A percentile compares a stretch with the other conserved stretches of the same genome.
These are phyloP conservation scores for Daldinia sp. DNA, from an alignment of 2,329 filamentous ascomycete genomes.

Conservation along the genomic window DNA sequence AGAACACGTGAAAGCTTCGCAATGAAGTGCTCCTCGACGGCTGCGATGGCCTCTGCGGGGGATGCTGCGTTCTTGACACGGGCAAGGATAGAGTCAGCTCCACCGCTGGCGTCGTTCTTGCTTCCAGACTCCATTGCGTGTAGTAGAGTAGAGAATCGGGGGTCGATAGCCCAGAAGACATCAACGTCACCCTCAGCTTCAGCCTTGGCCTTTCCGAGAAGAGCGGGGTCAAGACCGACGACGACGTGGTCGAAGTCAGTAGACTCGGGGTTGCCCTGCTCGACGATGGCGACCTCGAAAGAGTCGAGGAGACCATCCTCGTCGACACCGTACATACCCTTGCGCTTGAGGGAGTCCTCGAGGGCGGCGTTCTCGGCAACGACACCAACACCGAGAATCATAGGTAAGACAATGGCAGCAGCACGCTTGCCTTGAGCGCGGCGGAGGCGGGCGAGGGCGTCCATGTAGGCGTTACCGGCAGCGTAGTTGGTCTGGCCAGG, in stretches of 20 bases:
- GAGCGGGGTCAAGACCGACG: constrained; percentile 41
- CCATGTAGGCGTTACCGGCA: constrained; percentile 38
- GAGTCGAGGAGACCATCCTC: constrained; percentile 41
- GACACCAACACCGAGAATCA: constrained; percentile 37
- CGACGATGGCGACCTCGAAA: constrained; percentile 42
- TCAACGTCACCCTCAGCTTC: constrained; percentile 22
- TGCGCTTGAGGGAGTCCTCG: constrained; percentile 38
- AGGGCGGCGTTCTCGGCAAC: constrained; percentile 37
- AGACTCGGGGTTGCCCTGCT: neutral
- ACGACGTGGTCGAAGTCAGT: constrained; percentile 28
- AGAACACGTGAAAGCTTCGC: constrained; percentile 38
- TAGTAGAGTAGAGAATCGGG: constrained; percentile 33
- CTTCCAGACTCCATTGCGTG: constrained; percentile 29
- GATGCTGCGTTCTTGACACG: constrained; percentile 23
- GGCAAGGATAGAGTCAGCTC: constrained; percentile 31
- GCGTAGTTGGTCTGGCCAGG: constrained; percentile 38
- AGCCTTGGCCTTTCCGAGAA: constrained; percentile 26
- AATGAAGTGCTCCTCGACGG: constrained; percentile 32
- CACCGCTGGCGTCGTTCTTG: neutral
- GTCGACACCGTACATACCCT: constrained; percentile 46
- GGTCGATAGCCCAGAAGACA: constrained; percentile 44
- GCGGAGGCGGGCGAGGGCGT: constrained; percentile 35
- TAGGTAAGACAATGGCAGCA: constrained; percentile 33
- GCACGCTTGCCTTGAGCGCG: constrained; percentile 5
- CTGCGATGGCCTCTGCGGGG: constrained; percentile 18